Conservation (phyloP, 192 early-diverging fungal species). For the Endogone sp. region DNA sequence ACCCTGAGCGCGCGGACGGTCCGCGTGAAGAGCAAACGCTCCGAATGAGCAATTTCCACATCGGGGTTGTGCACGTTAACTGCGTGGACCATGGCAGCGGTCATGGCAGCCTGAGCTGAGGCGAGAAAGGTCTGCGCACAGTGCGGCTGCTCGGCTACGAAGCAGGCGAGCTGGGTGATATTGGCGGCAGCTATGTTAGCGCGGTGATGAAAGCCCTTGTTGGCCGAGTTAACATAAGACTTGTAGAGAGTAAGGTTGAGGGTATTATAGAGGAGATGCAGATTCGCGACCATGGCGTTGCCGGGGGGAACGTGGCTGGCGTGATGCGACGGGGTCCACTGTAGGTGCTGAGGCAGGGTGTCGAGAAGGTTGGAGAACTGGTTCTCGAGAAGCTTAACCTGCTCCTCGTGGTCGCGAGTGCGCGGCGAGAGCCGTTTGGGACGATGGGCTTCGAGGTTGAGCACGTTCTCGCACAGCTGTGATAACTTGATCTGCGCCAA, state of each 20-base stretch:
- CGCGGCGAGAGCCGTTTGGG: slow-evolving; percentile 7
- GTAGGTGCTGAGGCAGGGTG: slow-evolving; percentile 3
- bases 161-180: slow-evolving; percentile 9
- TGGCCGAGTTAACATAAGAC: slow-evolving; percentile 8
- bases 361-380: slow-evolving; percentile 19
- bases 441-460: slow-evolving; percentile 10
- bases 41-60: neutral
- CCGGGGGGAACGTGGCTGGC: slow-evolving; percentile 2
- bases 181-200: neutral
- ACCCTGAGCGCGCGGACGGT: neutral
- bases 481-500: slow-evolving; percentile 16
- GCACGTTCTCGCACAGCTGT: slow-evolving; percentile 19
- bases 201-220: neutral
- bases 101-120: neutral
- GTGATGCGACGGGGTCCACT: slow-evolving; percentile 15
- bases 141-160: slow-evolving; percentile 11
- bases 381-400: slow-evolving; percentile 8
- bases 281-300: slow-evolving; percentile 18
- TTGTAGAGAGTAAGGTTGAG: slow-evolving; percentile 20
- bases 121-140: neutral
- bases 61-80: neutral
- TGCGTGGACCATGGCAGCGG: neutral
- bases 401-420: slow-evolving; percentile 13
- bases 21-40: neutral
- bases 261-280: slow-evolving; percentile 28